Evolutionary conservation across 2,329 filamentous ascomycete species (phyloP), one percentile per base, ranked within the genome.

Genomic region (Penicillium janthinellum): DNA sequence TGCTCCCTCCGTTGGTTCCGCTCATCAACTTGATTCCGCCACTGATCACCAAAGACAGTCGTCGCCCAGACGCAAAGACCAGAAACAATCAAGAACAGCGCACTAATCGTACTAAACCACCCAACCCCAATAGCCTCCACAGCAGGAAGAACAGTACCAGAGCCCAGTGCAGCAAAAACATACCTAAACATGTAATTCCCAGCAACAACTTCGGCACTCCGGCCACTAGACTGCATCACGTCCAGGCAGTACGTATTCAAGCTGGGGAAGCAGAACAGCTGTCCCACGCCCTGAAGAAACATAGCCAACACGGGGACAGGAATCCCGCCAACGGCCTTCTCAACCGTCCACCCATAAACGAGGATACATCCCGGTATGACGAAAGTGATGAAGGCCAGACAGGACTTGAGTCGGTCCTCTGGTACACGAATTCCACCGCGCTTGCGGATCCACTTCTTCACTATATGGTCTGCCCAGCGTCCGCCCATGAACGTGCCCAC

Each of bases 181-280:
- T 94, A 95, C 5, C 91, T 82, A 53, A 90, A 81, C 68, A 92
- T 86, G 73, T 93, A 95, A 73, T 94, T 95, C 0, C 90, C 89
- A 0, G 90, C 90, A 45, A 91, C 86, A 3, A 94, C 89, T 70
- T 95, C 90, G 3, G 88, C 85, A 45, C 86, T 86, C 34, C 84
- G 80, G 1, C 82, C 81, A 22, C 70, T 72, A 2, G 73, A 70
- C 64, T 89, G 89, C 87, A 93, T 91, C 12, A 94, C 90, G 72
- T 95, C 90, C 42, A 95, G 76, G 71, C 90, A 93, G 75, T 95
- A 93, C 0, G 90, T 90, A 72, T 93, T 92, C 62, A 93, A 73
- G 50, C 84, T 86, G 0, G 89, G 89, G 69, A 92, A 92, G 67
- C 88, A 90, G 70, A 91, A 90, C 5, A 92, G 78, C 73, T 92